Conservation (phyloP, 1,284 basidiomycete genomes). For the Cryptococcus wingfieldii region DNA sequence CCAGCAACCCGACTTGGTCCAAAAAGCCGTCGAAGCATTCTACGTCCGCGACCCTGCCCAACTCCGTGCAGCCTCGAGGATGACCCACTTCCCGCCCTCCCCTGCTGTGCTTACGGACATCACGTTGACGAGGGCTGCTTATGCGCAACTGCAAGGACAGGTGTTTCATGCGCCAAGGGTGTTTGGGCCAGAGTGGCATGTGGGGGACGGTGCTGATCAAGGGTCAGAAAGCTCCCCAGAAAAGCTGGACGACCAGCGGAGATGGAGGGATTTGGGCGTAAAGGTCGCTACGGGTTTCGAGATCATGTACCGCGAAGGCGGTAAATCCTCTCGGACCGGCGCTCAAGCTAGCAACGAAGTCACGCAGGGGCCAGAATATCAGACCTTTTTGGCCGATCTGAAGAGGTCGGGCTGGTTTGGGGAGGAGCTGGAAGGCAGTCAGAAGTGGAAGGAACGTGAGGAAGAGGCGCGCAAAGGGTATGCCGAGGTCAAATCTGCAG, state of each 20-base stretch:
- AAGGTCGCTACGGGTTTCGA: conserved; percentile 92
- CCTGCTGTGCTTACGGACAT: conserved; percentile 60
- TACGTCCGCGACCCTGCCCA: conserved; percentile 87
- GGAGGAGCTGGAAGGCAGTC: conserved; percentile 68
- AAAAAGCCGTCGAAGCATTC: conserved; percentile 82
- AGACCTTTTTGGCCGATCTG: conserved; percentile 62
- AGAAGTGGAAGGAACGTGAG: conserved; percentile 68
- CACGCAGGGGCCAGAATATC: conserved; percentile 26
- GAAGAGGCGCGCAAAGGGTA: conserved; percentile 64
- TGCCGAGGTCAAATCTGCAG: conserved; percentile 59
- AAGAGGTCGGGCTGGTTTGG: conserved; percentile 67
- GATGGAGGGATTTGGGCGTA: conserved; percentile 79
- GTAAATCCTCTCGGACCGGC: conserved; percentile 52
- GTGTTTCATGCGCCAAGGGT: conserved; percentile 86
- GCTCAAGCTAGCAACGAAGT: conserved; percentile 51
- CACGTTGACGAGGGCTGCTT: conserved; percentile 79
- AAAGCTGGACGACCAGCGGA: conserved; percentile 53
- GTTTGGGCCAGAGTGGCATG: conserved; percentile 61
- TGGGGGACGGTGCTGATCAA: conserved; percentile 22
- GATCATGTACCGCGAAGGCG: conserved; percentile 79
- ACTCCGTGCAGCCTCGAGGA: conserved; percentile 77
- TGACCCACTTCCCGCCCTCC: conserved; percentile 78
- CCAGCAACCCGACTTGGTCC: conserved; percentile 65
- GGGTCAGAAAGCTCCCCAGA: conserved; percentile 3
- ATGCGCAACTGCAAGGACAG: conserved; percentile 86